Evolutionary conservation across 148 eudicot species (phyloP).

Genomic region (Oxyria digyna): DNA sequence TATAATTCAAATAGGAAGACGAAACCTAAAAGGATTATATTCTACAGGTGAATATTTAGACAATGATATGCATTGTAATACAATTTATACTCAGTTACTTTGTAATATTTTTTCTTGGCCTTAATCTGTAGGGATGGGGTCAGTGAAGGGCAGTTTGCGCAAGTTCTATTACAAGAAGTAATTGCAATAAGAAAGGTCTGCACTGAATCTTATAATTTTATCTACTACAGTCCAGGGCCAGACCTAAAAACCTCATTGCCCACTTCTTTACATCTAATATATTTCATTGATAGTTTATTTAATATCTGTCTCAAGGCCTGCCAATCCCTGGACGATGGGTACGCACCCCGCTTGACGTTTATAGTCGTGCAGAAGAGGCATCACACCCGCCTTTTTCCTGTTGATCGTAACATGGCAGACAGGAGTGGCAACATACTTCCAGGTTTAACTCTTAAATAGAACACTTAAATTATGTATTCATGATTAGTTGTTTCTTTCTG

Average conservation of each 20-base stretch:
- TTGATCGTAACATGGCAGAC: constrained; percentile 30
- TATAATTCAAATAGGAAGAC: constrained; percentile 8
- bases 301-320: constrained; percentile 45
- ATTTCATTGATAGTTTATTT: too few relatives aligned
- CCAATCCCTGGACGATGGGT: constrained; percentile 30
- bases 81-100: neutral
- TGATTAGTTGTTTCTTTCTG: too few relatives aligned
- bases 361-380: constrained; percentile 90
- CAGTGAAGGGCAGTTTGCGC: constrained; percentile 71
- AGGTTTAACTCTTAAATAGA: too few relatives aligned
- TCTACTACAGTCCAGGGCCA: neutral
- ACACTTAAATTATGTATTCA: too few relatives aligned
- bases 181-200: constrained; percentile 68
- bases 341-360: constrained; percentile 62
- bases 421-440: constrained; percentile 86
- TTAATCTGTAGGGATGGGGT: constrained; percentile 65
- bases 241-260: neutral
- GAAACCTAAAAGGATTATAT: constrained; percentile 55
- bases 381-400: constrained; percentile 77
- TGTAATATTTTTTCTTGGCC: neutral
- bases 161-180: constrained; percentile 57
- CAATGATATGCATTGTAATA: neutral
- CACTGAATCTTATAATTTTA: neutral
- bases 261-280: neutral
- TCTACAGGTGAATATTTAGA: constrained; percentile 36